These are phyloP conservation scores for Trichoderma koningii DNA, from an alignment of 2,329 filamentous ascomycete genomes.

Conservation along the genomic window DNA sequence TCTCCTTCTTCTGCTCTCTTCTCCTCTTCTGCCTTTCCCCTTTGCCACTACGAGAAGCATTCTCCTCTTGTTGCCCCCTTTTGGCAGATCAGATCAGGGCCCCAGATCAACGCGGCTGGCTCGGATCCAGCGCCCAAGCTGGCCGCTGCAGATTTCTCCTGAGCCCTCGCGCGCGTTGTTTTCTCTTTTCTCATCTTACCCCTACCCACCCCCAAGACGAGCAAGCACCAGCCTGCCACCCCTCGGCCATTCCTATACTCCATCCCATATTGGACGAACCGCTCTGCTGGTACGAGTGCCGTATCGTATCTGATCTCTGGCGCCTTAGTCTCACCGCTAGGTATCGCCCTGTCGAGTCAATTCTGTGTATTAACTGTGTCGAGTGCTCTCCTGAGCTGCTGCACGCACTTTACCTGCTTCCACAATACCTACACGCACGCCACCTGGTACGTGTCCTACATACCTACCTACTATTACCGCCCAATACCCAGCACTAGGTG, in stretches of 20 bases:
- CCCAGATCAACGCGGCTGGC: conserved; percentile 13
- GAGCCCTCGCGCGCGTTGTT: conserved; percentile 20
- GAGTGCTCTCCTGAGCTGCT: background rate
- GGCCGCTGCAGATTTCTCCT: conserved; percentile 17
- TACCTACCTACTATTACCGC: too few relatives aligned
- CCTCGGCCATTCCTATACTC: conserved; percentile 32
- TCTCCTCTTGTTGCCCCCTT: conserved; percentile 7
- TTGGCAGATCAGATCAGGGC: conserved; percentile 1
- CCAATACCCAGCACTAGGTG: too few relatives aligned
- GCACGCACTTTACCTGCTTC: conserved; percentile 11
- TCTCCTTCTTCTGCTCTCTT: conserved; percentile 6
- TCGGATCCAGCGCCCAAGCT: conserved; percentile 4
- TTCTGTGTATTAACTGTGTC: background rate
- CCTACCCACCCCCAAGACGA: conserved; percentile 22
- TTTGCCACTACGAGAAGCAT: background rate
- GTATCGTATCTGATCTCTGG: conserved; percentile 18
- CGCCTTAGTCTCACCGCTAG: conserved; percentile 10
- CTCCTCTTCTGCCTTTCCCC: conserved; percentile 13
- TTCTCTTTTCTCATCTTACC: conserved; percentile 22
- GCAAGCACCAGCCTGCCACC: conserved; percentile 21
- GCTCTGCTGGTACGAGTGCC: conserved; percentile 34
- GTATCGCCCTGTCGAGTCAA: background rate
- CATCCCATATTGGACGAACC: conserved; percentile 31
- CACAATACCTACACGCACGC: background rate
- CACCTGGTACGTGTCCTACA: background rate